Conservation (phyloP, 163 green algal species). For the Scenedesmus sp. region DNA sequence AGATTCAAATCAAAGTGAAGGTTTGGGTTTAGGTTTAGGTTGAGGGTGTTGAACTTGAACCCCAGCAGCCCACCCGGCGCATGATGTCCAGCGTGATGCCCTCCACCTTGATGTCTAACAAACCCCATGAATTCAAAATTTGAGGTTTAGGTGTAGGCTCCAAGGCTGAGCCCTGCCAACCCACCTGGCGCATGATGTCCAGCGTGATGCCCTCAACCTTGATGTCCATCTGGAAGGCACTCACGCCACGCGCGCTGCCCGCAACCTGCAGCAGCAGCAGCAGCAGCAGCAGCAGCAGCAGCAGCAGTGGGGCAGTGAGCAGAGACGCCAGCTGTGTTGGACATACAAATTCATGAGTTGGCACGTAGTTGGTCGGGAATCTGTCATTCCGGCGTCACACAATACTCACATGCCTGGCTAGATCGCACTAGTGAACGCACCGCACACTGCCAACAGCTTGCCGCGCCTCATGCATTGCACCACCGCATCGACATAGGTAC, state of each 20-base stretch:
- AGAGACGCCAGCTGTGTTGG: neutral
- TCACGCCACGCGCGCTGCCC: conserved; percentile 86
- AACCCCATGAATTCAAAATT: too few relatives aligned
- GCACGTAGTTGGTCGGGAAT: too few relatives aligned
- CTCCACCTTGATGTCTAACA: conserved; percentile 97
- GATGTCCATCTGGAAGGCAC: conserved; percentile 99
- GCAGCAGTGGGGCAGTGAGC: neutral
- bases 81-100: conserved; percentile 96
- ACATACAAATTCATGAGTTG: neutral
- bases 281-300: conserved; percentile 17
- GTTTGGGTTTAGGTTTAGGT: too few relatives aligned
- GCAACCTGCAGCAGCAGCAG: conserved; percentile 68
- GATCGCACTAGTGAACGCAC: too few relatives aligned
- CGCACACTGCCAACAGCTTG: too few relatives aligned
- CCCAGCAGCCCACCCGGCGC: conserved; percentile 29
- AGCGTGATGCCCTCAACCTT: conserved; percentile 98
- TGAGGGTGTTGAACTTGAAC: too few relatives aligned
- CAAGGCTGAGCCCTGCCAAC: neutral
- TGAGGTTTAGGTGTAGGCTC: too few relatives aligned
- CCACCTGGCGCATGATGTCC: conserved; percentile 81
- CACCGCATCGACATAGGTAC: too few relatives aligned
- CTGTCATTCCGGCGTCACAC: neutral
- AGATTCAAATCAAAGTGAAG: too few relatives aligned
- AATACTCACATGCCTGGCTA: too few relatives aligned
- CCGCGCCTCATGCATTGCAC: too few relatives aligned